phyloP scores from a whole-genome alignment of 2,329 filamentous ascomycete genomes.

The Rutstroemia sp. region DNA sequence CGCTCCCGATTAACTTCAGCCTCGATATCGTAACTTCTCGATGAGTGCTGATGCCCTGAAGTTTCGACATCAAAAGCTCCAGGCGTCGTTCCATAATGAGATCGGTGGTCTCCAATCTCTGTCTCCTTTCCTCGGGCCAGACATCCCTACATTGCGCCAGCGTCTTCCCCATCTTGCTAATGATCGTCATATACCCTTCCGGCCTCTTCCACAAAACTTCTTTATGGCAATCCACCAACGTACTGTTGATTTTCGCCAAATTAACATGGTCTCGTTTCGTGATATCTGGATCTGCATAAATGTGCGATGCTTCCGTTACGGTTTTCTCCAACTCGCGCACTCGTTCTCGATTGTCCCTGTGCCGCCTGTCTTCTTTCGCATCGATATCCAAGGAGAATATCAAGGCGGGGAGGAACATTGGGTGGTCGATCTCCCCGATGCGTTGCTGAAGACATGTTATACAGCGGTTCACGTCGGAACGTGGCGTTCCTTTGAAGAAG shows the following conservation, averaged over 20 bases:
- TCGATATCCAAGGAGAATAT: conserved; percentile 52
- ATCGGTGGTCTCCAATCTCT: background rate
- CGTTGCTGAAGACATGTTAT: conserved; percentile 47
- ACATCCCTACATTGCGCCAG: conserved; percentile 6
- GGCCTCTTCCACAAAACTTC: conserved; percentile 59
- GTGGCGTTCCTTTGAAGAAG: conserved; percentile 54
- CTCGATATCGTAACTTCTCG: conserved; percentile 4
- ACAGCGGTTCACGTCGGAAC: conserved; percentile 45
- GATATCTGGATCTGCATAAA: conserved; percentile 37
- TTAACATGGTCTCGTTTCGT: conserved; percentile 44
- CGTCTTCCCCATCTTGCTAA: conserved; percentile 40
- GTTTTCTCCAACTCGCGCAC: conserved; percentile 54
- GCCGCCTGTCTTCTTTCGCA: conserved; percentile 46
- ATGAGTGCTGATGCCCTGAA: conserved; percentile 4
- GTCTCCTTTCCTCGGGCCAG: background rate
- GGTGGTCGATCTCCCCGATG: conserved; percentile 46
- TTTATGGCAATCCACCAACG: conserved; percentile 57
- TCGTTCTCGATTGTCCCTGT: conserved; percentile 56
- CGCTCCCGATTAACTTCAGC: conserved; percentile 1
- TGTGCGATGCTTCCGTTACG: conserved; percentile 48
- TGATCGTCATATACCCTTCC: conserved; percentile 51
- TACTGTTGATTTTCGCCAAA: conserved; percentile 52
- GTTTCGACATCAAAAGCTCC: background rate
- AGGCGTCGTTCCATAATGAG: background rate
- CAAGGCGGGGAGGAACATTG: conserved; percentile 52